A percentile compares a stretch with the other conserved stretches of the same genome.
phyloP scores from a whole-genome alignment of 257 asterid genomes.

The Petunia secreta region DNA sequence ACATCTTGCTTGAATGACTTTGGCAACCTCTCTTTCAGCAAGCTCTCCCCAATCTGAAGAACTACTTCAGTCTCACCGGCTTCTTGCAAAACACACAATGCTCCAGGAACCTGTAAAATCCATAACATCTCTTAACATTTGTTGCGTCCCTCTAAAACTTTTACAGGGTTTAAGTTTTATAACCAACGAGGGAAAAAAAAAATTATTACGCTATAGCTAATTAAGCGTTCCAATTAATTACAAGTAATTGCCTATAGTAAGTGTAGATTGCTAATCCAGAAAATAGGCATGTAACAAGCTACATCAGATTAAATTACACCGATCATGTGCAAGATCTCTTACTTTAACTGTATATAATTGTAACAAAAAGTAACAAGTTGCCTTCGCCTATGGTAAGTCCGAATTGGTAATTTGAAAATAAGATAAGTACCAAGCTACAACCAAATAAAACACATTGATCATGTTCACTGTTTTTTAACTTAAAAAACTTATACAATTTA shows the following conservation, averaged over 20 bases:
- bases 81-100: conserved; percentile 88
- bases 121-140: neutral
- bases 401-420: neutral
- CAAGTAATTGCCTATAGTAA: neutral
- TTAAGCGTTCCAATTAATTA: neutral
- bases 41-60: conserved; percentile 80
- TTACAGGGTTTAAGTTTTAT: neutral
- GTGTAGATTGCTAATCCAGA: neutral
- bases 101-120: conserved; percentile 78
- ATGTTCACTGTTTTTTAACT: neutral
- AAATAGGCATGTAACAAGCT: neutral
- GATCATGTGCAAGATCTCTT: neutral
- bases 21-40: conserved; percentile 86
- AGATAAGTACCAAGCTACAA: neutral
- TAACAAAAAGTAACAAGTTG: no score
- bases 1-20: conserved; percentile 95
- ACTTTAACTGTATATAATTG: no score
- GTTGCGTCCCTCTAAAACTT: conserved; percentile 9
- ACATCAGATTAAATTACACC: neutral
- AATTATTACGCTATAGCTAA: neutral
- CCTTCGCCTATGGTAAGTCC: no score
- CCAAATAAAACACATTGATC: neutral
- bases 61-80: conserved; percentile 90
- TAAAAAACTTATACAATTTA: neutral
- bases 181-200: neutral